phyloP scores from a whole-genome alignment of 495 filamentous ascomycete genomes.

The Penicillium samsonianum region DNA sequence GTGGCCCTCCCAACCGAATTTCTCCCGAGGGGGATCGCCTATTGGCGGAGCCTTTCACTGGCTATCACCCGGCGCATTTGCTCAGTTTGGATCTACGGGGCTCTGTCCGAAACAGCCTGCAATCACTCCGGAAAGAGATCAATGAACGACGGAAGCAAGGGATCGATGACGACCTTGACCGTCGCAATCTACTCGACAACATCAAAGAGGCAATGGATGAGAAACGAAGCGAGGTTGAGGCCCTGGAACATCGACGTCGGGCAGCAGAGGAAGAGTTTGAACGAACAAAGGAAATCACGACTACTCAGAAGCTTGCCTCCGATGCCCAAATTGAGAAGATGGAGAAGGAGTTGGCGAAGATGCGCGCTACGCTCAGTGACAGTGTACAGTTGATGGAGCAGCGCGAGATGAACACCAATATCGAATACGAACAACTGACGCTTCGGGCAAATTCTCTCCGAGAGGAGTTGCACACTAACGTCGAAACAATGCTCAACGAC shows the following conservation, averaged over 20 bases:
- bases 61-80: slow-evolving; percentile 86
- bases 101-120: slow-evolving; percentile 73
- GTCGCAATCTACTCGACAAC: slow-evolving; percentile 85
- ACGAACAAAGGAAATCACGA: slow-evolving; percentile 85
- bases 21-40: slow-evolving; percentile 62
- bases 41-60: slow-evolving; percentile 74
- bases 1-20: slow-evolving; percentile 52
- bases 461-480: slow-evolving; percentile 93
- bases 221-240: slow-evolving; percentile 86
- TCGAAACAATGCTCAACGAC: slow-evolving; percentile 94
- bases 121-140: slow-evolving; percentile 80
- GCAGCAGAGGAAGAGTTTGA: slow-evolving; percentile 92
- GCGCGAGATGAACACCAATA: slow-evolving; percentile 92
- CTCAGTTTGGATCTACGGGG: slow-evolving; percentile 84
- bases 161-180: slow-evolving; percentile 85
- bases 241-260: slow-evolving; percentile 79
- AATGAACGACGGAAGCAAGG: slow-evolving; percentile 78
- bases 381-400: slow-evolving; percentile 91
- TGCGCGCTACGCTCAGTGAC: slow-evolving; percentile 82
- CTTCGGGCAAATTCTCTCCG: slow-evolving; percentile 79
- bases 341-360: slow-evolving; percentile 94
- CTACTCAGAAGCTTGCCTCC: slow-evolving; percentile 78
- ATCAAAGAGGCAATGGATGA: slow-evolving; percentile 95
- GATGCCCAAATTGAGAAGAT: slow-evolving; percentile 97
- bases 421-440: slow-evolving; percentile 93